These are phyloP conservation scores for Medicago ruthenica DNA, from an alignment of 306 rosid species.

Conservation along the genomic window DNA sequence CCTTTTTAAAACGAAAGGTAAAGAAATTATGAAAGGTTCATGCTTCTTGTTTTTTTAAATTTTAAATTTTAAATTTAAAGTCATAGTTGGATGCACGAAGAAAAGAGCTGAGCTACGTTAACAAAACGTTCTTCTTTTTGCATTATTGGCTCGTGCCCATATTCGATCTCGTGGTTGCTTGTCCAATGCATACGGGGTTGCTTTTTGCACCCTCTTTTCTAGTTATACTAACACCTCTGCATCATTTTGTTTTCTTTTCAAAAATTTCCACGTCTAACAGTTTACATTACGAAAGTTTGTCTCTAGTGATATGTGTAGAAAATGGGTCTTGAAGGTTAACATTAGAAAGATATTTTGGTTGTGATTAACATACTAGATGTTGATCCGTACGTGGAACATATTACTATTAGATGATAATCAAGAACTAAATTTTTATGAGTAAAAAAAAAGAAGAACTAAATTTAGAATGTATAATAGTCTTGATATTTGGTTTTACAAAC, in stretches of 20 bases:
- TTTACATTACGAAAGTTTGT: background rate
- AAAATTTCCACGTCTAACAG: background rate
- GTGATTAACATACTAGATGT: background rate
- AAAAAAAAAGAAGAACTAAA: too few species aligned
- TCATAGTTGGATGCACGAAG: conserved; percentile 32
- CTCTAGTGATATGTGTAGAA: background rate
- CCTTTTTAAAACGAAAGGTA: conserved; percentile 1
- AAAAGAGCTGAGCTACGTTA: conserved; percentile 11
- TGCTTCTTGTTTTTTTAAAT: conserved; percentile 9
- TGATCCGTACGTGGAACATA: too few species aligned
- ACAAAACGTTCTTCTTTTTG: conserved; percentile 18
- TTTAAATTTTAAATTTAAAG: conserved; percentile 20
- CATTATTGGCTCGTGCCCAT: conserved; percentile 1
- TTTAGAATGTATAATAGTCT: too few species aligned
- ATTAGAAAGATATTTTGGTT: background rate
- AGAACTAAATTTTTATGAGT: too few species aligned
- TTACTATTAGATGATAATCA: too few species aligned
- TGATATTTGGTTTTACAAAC: too few species aligned
- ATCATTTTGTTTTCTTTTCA: conserved; percentile 9
- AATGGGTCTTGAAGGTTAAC: background rate
- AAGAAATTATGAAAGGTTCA: conserved; percentile 6
- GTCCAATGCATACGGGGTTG: background rate
- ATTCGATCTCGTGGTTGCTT: background rate
- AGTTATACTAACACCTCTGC: background rate
- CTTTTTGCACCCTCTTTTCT: background rate